Conservation (phyloP, 352 stramenopile species). For the Globisporangium emineosum region DNA sequence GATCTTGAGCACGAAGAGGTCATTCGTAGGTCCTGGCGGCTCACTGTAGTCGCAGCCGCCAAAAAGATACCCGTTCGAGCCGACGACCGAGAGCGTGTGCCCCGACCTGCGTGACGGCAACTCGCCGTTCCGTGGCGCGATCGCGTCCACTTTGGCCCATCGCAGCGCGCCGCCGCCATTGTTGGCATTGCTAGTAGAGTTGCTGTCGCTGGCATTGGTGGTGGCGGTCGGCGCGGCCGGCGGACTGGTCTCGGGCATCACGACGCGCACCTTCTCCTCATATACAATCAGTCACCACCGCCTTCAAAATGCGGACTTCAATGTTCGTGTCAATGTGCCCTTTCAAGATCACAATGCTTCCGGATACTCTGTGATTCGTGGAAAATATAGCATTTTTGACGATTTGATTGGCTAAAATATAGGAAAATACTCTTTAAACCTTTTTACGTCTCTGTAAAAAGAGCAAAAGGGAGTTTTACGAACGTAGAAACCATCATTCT, state of each 20-base stretch:
- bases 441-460: conserved; percentile 7
- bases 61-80: conserved; percentile 90
- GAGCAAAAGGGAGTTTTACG: not conserved
- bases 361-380: not conserved
- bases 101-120: conserved; percentile 88
- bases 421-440: not conserved
- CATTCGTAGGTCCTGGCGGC: conserved; percentile 89
- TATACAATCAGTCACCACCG: no score
- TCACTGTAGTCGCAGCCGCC: conserved; percentile 89
- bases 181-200: conserved; percentile 5
- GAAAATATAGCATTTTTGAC: not conserved
- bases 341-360: not conserved
- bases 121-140: conserved; percentile 73
- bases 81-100: conserved; percentile 91
- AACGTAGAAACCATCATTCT: conserved; percentile 2
- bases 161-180: conserved; percentile 27
- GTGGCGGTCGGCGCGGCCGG: not conserved
- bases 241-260: conserved; percentile 4
- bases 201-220: not conserved
- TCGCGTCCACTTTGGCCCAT: conserved; percentile 54
- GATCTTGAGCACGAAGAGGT: conserved; percentile 93
- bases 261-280: not conserved
- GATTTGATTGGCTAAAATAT: not conserved
- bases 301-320: not conserved
- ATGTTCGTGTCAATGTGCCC: not conserved